Conservation (phyloP, 495 filamentous ascomycete species). For the Penicilliopsis zonata region DNA sequence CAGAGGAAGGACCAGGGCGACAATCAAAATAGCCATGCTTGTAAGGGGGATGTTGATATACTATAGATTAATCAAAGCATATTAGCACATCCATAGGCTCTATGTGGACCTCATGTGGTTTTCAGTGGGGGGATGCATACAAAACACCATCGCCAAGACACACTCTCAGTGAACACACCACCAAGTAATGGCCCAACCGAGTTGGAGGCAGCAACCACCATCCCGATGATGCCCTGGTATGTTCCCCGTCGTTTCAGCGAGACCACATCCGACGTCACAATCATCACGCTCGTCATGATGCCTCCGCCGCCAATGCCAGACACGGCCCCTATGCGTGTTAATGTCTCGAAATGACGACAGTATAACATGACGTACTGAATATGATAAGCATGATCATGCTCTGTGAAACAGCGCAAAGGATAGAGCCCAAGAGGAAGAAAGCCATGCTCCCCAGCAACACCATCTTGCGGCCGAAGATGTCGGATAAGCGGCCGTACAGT, state of each 20-base stretch:
- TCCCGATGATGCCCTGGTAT: constrained; percentile 46
- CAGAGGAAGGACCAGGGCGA: constrained; percentile 40
- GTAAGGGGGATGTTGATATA: constrained; percentile 39
- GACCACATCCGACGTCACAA: constrained; percentile 45
- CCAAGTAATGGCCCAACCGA: constrained; percentile 44
- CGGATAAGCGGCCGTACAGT: constrained; percentile 41
- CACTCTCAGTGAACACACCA: constrained; percentile 28
- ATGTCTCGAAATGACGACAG: too few relatives aligned
- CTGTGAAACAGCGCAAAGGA: constrained; percentile 39
- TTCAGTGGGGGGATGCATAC: too few relatives aligned
- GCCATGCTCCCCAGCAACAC: constrained; percentile 37
- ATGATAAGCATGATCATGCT: constrained; percentile 40
- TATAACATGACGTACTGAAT: too few relatives aligned
- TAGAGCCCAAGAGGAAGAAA: constrained; percentile 42
- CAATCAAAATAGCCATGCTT: constrained; percentile 29
- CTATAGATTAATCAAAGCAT: too few relatives aligned
- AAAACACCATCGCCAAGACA: constrained; percentile 46
- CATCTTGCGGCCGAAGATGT: constrained; percentile 45
- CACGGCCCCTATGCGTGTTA: too few relatives aligned
- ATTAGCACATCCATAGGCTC: too few relatives aligned
- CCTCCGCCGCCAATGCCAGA: constrained; percentile 46
- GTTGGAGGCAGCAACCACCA: constrained; percentile 40
- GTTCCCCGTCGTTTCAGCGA: constrained; percentile 43
- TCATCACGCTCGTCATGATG: constrained; percentile 39
- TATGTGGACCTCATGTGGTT: too few relatives aligned